These are phyloP conservation scores for Chlamydomonas urium DNA, from an alignment of 139 green algal genomes.

Conservation along the genomic window DNA sequence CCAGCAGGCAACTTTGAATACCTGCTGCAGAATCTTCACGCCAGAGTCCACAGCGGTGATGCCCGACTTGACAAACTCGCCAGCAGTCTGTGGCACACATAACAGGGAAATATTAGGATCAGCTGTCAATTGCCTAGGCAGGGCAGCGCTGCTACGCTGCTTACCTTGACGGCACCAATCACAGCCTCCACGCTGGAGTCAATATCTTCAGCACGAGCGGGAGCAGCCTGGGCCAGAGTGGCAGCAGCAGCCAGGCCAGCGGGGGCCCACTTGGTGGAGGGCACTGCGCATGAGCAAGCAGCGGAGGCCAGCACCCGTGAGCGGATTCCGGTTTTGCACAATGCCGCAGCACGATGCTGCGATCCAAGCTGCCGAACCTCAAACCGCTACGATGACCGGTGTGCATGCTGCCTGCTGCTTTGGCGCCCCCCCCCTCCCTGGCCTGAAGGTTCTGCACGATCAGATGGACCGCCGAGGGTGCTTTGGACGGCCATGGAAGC, in stretches of 20 bases:
- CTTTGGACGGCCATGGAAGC: no score
- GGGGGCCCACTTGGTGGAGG: no score
- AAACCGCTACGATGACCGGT: no score
- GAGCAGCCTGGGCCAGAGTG: conserved; percentile 7
- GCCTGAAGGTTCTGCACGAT: no score
- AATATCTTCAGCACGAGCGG: conserved; percentile 18
- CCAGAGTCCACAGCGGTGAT: neutral
- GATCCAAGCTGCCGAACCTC: no score
- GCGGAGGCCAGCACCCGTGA: no score
- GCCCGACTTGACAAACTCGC: neutral
- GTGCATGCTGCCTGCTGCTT: no score
- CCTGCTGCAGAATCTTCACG: neutral
- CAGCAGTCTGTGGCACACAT: neutral
- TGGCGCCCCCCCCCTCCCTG: no score
- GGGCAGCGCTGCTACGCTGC: neutral
- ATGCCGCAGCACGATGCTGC: no score
- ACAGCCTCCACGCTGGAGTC: conserved; percentile 35
- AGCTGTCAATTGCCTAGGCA: neutral
- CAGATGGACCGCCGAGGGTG: no score
- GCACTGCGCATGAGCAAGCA: no score
- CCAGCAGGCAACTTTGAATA: neutral
- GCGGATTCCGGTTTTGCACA: no score
- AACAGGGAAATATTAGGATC: neutral
- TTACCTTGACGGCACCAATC: conserved; percentile 42
- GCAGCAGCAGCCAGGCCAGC: conserved; percentile 33